Evolutionary conservation across 805 yeast genomes (phyloP), one percentile per base, ranked within the genome.

Genomic region (Debaryomyces castellii): DNA sequence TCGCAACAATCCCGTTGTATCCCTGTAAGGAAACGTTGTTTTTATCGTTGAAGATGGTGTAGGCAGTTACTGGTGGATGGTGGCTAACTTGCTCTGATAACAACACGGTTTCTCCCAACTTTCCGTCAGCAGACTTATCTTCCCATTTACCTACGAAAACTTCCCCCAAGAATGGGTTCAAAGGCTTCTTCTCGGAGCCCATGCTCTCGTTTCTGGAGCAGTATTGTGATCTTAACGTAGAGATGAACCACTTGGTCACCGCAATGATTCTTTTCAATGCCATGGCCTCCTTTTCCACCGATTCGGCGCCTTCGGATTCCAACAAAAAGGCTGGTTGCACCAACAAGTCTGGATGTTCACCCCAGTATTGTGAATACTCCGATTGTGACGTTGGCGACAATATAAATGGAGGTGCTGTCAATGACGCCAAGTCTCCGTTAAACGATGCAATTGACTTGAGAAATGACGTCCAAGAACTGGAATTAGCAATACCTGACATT

Each of bases 11-110:
- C 33, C 92, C 92, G 60, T 88, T 91, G 70, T 89, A 92, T 44
- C 99, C 99, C 65, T 91, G 87, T 51, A 90, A 73, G 35, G 73
- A 67, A 21, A 85, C 84, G 27, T 83, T 77, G 63, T 85, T 77
- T 57, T 81, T 80, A 51, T 83, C 87, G 63, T 90, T 90, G 59
- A 80, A 71, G 45, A 94, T 79, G 36, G 90, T 80, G 63, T 90
- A 94, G 5, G 94, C 97, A n/a, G 98, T 91, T 28, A 87, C 85
- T 21, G 99, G 98, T 14, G 99, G 99, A 66, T 94, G 99, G 69
- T 94, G 99, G 50, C 91, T 83, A 11, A 94, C 97, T 69, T 94
- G 99, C 67, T 94, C 99, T 51, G 91, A 81, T 44, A 89, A 60
- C 41, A 92, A 73, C 10, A 82, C 67, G 21, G 96, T 87, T 50